Evolutionary conservation across 768 basidiomycete genomes (phyloP).

Genomic region (Ramaria sp.): DNA sequence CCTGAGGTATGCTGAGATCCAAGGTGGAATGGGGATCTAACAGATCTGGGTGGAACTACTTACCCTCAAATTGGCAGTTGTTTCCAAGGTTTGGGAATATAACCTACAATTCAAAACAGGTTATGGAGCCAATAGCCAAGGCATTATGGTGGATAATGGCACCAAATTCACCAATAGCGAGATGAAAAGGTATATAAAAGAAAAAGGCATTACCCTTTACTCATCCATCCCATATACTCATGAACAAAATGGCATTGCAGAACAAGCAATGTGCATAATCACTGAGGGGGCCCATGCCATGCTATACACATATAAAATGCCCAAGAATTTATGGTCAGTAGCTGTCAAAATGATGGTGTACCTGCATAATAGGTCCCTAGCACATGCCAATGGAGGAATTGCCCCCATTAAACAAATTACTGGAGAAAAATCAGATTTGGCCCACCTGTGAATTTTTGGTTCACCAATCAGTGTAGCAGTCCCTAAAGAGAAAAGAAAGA

Average conservation of each 20-base stretch:
- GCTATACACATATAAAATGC: background rate
- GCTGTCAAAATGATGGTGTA: too few relatives aligned
- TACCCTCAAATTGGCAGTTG: background rate
- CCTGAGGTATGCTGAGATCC: too few relatives aligned
- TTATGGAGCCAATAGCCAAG: background rate
- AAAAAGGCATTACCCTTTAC: too few relatives aligned
- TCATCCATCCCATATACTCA: too few relatives aligned
- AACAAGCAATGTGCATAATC: background rate
- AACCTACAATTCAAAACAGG: background rate
- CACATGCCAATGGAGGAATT: constrained; percentile 12
- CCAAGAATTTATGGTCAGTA: too few relatives aligned
- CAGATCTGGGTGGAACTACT: background rate
- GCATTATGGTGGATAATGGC: constrained; percentile 16
- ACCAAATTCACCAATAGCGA: constrained; percentile 15
- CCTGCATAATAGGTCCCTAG: constrained; percentile 11
- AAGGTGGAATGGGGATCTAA: too few relatives aligned
- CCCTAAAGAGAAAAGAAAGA: constrained; percentile 7
- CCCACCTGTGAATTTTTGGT: constrained; percentile 11
- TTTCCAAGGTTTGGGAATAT: background rate
- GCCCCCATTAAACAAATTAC: constrained; percentile 13
- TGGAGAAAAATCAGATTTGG: constrained; percentile 12
- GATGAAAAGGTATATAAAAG: too few relatives aligned
- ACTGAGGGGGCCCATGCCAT: background rate
- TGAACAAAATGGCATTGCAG: background rate
- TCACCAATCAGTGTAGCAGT: too few relatives aligned